Percentiles rank a stretch among this genome's conserved stretches.
Evolutionary conservation across 2,329 filamentous ascomycete species (phyloP).

Genomic region (Pleurostoma richardsiae): DNA sequence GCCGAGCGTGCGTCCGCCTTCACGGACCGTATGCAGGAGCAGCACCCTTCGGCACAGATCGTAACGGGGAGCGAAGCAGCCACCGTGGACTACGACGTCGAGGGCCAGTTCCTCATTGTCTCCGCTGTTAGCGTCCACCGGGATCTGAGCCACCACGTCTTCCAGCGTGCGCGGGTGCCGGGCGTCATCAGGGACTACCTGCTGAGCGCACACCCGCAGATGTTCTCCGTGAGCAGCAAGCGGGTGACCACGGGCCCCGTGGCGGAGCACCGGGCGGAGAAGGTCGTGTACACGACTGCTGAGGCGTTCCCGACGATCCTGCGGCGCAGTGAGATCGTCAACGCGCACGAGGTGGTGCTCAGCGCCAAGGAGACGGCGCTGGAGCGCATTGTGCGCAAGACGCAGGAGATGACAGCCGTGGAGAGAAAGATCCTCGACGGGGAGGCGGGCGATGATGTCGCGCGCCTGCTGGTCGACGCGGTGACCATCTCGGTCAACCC

Average conservation of each 20-base stretch:
- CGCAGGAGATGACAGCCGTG: slow-evolving; percentile 71
- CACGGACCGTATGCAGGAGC: slow-evolving; percentile 85
- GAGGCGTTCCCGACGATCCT: slow-evolving; percentile 90
- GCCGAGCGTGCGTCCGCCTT: slow-evolving; percentile 76
- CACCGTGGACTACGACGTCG: slow-evolving; percentile 65
- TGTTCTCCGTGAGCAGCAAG: slow-evolving; percentile 72
- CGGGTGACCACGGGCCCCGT: slow-evolving; percentile 65
- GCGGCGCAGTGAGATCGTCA: slow-evolving; percentile 77
- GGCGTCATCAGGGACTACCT: slow-evolving; percentile 83
- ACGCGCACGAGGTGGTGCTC: slow-evolving; percentile 60
- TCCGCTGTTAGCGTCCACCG: slow-evolving; percentile 77
- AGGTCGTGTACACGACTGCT: slow-evolving; percentile 75
- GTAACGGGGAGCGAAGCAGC: slow-evolving; percentile 54
- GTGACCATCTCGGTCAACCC: slow-evolving; percentile 73
- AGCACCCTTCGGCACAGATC: slow-evolving; percentile 82
- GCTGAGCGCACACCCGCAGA: slow-evolving; percentile 69
- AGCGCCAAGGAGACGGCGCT: slow-evolving; percentile 80
- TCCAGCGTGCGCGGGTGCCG: slow-evolving; percentile 80
- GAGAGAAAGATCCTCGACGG: slow-evolving; percentile 71
- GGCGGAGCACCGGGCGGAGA: slow-evolving; percentile 73
- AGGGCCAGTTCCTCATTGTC: slow-evolving; percentile 86
- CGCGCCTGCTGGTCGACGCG: slow-evolving; percentile 67
- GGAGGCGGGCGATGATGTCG: slow-evolving; percentile 56
- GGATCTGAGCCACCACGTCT: slow-evolving; percentile 76
- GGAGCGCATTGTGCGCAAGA: slow-evolving; percentile 87